Evolutionary conservation across 2,329 filamentous ascomycete genomes (phyloP).

Genomic region (Sporothrix euskadiensis): DNA sequence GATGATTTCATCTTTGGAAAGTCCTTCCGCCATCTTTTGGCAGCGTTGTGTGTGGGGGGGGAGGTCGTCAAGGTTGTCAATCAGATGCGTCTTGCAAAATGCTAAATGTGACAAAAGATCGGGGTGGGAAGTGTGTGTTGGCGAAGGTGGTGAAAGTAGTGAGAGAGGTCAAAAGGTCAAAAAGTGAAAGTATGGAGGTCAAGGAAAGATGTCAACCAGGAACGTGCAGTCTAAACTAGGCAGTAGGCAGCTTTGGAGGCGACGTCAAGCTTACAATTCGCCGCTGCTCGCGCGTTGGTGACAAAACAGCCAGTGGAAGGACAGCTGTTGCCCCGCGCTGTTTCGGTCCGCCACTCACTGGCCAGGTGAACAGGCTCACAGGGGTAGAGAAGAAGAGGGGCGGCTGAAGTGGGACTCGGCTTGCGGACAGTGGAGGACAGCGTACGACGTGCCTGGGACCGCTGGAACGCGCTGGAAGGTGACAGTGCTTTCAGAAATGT

Average conservation of each 20-base stretch:
- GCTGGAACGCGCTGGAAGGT: background rate
- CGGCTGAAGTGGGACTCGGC: slow-evolving; percentile 4
- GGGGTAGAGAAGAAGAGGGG: background rate
- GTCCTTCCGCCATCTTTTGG: slow-evolving; percentile 26
- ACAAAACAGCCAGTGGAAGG: background rate
- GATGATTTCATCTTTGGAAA: slow-evolving; percentile 31
- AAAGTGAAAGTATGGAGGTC: background rate
- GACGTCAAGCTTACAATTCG: slow-evolving; percentile 29
- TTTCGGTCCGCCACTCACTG: background rate
- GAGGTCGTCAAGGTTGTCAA: background rate
- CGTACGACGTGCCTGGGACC: background rate
- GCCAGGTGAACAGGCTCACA: no score
- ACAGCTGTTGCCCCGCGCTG: slow-evolving; percentile 9
- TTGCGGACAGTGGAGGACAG: background rate
- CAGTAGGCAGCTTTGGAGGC: slow-evolving; percentile 30
- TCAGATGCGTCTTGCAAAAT: background rate
- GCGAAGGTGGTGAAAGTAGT: background rate
- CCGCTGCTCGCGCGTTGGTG: background rate
- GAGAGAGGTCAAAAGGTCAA: background rate
- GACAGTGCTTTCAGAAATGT: no score
- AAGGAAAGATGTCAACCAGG: background rate
- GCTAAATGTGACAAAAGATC: background rate
- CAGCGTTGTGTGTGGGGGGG: background rate
- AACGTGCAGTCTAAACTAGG: background rate
- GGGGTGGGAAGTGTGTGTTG: no score